Evolutionary conservation across 768 basidiomycete genomes (phyloP), one percentile per base, ranked within the genome.

Genomic region (Suillus ampliporus): DNA sequence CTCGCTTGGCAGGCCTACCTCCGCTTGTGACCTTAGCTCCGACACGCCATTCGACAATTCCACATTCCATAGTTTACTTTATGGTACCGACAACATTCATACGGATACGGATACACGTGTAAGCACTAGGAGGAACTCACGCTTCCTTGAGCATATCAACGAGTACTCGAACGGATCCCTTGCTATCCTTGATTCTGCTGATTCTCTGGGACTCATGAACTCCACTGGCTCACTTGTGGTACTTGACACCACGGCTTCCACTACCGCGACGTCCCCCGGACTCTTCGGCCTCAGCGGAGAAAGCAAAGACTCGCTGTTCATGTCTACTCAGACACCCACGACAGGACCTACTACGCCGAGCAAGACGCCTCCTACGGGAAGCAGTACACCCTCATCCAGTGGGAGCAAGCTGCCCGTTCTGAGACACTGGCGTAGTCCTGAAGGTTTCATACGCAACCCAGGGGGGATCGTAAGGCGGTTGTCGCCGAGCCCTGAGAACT

Each of bases 381-480:
- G 11, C 47, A 59, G 6, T 46, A 61, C 47, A 37, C 5, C 53
- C 47, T n/a, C 17, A 40, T n/a, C 66, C 8, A 64, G 66, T 40
- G 65, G 69, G 14, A 74, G 72, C 58, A 74, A 76, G 72, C 71
- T 72, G 5, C 74, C 73, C 14, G 66, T 76, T 2, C 64, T 70
- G 38, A 72, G 67, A n/a, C 72, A 68, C 28, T 61, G 76, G 35
- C 59, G 62, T 5, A 62, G 72, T 2, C 72, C 76, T 54, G 68
- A 70, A 7, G 44, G 68, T 44, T 65, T 69, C 21, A 53, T 31
- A 31, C 72, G 11, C 72, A 65, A 0, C 17, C 46, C 58, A 37
- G 51, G 47, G 11, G 54, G 38, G 9, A 28, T 56, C 26, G 38
- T 56, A 13, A 38, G 17, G 11, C 54, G 54, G 17, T 26, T 56